Percentiles rank a stretch among this genome's conserved stretches.
Conservation (phyloP, 148 eudicot species). For the Persicaria maculosa region DNA sequence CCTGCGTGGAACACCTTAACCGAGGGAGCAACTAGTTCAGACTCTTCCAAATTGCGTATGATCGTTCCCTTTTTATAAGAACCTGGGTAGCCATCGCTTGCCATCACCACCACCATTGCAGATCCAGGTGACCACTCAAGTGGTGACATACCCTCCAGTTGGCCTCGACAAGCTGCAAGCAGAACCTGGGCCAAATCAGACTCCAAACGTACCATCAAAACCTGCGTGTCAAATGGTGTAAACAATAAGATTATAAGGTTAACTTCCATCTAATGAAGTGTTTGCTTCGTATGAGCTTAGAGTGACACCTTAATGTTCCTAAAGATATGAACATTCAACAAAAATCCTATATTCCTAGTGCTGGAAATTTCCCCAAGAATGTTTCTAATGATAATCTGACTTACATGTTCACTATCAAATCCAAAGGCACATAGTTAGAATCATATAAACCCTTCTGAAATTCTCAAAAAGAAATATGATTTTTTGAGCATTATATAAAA, state of each 20-base stretch:
- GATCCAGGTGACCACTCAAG: conserved; percentile 81
- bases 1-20: conserved; percentile 93
- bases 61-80: conserved; percentile 67
- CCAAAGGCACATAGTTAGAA: no score
- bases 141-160: conserved; percentile 53
- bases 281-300: no score
- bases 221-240: conserved; percentile 29
- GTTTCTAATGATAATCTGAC: no score
- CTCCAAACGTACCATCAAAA: conserved; percentile 79
- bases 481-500: not conserved
- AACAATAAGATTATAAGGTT: not conserved
- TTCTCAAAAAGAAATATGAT: no score
- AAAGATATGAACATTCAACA: no score
- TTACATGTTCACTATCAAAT: no score
- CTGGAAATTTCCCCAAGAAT: no score
- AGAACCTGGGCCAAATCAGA: conserved; percentile 81
- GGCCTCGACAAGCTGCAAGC: conserved; percentile 77
- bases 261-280: no score
- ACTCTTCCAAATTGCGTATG: conserved; percentile 53
- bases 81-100: conserved; percentile 93
- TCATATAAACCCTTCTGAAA: no score
- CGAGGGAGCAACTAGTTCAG: conserved; percentile 54
- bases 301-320: no score
- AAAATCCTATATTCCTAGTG: no score
- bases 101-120: conserved; percentile 98